Base-by-base conservation (phyloP, 2,329 filamentous ascomycete genomes). In the Aquanectria penicillioides region DNA sequence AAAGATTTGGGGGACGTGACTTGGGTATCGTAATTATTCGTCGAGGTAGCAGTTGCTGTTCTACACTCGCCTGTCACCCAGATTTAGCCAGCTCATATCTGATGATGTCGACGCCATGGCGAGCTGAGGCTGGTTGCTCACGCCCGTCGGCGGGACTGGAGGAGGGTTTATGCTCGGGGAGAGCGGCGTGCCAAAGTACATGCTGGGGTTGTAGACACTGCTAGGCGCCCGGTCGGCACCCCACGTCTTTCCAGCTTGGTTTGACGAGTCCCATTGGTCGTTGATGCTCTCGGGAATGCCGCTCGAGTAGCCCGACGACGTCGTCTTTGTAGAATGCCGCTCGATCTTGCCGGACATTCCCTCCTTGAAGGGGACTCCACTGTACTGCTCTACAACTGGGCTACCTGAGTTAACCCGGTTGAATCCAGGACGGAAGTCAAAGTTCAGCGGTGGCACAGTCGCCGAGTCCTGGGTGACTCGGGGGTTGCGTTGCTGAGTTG, bases 1-100 rank as follows among this genome's bases (percentile, higher is more conserved):
- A 59, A 49, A 38, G 29, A 23, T 41, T 20, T 26, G 18, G 25
- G 15, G 43, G 48, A 37, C 31, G 33, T 55, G 58, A 48, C 41
- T 65, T 62, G 36, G 57, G 44, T 57, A 57, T 69, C 52, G 58
- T 51, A 56, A 53, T 34, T 44, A 50, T 57, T 68, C 57, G 54
- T 63, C 34, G 59, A 59, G 54, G 57, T 40, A 61, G 48, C 36
- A 52, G 44, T 48, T 52, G 51, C 48, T n/a, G n/a, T n/a, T 61
- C 62, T 59, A 73, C 48, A 66, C 59, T 59, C 69, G 71, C 31
- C 73, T 71, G 31, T 84, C 83, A 41, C 87, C 88, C 15, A 93
- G 80, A 70, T 93, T 93, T 63, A 94, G 77, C 91, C 91, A 94
- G 75, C 89, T 92, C 89, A 93, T 91, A 73, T 93, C 91, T 47